Conservation (phyloP, 805 yeast genomes). For the Lipomyces orientalis region DNA sequence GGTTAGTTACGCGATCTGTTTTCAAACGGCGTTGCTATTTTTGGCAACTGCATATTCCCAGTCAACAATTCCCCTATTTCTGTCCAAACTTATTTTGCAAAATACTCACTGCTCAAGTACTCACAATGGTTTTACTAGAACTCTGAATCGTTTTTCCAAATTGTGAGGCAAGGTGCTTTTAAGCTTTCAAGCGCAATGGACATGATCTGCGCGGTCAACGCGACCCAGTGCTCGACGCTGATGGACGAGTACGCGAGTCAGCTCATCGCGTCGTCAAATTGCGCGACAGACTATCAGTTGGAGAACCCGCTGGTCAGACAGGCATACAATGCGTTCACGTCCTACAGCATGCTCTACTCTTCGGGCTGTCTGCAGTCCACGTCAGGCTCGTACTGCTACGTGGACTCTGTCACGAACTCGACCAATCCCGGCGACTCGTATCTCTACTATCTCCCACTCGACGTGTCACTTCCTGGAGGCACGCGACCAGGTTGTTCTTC, state of each 20-base stretch:
- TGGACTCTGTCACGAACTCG: constrained; percentile 39
- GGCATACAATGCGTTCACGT: constrained; percentile 42
- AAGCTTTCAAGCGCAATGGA: constrained; percentile 40
- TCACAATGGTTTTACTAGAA: constrained; percentile 18
- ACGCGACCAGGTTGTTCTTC: constrained; percentile 39
- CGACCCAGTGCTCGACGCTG: constrained; percentile 32
- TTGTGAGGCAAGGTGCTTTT: constrained; percentile 40
- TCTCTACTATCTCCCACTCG: constrained; percentile 44
- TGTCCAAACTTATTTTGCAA: background rate
- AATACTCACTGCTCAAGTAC: background rate
- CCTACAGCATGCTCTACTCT: constrained; percentile 40
- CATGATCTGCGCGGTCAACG: constrained; percentile 41
- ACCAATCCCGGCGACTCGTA: constrained; percentile 40
- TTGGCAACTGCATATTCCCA: background rate
- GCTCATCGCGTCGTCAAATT: constrained; percentile 30
- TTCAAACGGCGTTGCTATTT: background rate
- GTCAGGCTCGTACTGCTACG: constrained; percentile 42
- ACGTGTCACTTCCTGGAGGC: constrained; percentile 39
- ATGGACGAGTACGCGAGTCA: constrained; percentile 38
- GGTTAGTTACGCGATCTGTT: constrained; percentile 13
- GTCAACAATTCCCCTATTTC: background rate
- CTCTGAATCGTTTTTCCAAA: constrained; percentile 42
- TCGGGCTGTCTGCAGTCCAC: constrained; percentile 41
- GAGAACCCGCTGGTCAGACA: constrained; percentile 42
- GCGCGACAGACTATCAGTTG: constrained; percentile 38